These are phyloP conservation scores for Termitomyces sp. DNA, from an alignment of 768 basidiomycete species.

Conservation along the genomic window DNA sequence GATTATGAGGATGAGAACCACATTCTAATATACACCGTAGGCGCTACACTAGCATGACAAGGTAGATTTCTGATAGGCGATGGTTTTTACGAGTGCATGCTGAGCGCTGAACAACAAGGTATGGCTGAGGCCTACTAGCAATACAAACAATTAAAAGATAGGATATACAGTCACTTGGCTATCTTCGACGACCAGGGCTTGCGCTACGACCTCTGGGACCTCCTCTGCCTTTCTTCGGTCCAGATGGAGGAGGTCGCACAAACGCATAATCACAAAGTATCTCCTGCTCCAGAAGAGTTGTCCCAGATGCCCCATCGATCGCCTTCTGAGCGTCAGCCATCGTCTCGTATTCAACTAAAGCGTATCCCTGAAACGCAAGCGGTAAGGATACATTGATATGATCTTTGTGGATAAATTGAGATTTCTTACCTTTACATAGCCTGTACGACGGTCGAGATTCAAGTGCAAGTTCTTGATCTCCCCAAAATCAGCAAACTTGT, in stretches of 20 bases:
- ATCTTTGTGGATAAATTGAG: conserved; percentile 4
- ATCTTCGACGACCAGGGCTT: conserved; percentile 65
- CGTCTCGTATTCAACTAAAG: conserved; percentile 95
- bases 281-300: conserved; percentile 78
- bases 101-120: background rate
- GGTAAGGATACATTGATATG: background rate
- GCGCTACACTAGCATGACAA: background rate
- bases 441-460: conserved; percentile 94
- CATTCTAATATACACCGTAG: background rate
- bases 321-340: conserved; percentile 92
- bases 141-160: background rate
- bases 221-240: conserved; percentile 73
- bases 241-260: conserved; percentile 81
- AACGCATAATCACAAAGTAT: conserved; percentile 93
- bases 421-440: conserved; percentile 88
- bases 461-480: conserved; percentile 98
- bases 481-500: conserved; percentile 95
- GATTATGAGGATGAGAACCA: background rate
- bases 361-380: conserved; percentile 78
- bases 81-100: background rate
- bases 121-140: background rate
- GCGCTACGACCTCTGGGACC: conserved; percentile 74
- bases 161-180: conserved; percentile 13
- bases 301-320: conserved; percentile 85
- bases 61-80: background rate